Conservation (phyloP, 441 rosid genomes). For the Pelargonium citronellum region DNA sequence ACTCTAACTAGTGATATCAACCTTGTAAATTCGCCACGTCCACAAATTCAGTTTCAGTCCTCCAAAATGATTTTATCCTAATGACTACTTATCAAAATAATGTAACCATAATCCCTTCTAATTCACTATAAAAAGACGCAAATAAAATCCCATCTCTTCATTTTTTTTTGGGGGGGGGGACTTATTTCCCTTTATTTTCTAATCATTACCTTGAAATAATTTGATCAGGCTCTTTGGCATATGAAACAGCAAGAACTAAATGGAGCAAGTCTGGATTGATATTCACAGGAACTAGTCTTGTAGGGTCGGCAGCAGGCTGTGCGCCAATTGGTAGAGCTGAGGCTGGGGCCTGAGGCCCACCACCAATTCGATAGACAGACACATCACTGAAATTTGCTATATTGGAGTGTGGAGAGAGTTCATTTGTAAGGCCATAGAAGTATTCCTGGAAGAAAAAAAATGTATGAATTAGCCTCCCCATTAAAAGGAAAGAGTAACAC, state of each 20-base stretch:
- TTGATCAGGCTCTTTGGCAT: slow-evolving; percentile 67
- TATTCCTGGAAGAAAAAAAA: slow-evolving; percentile 50
- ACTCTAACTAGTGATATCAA: too few relatives aligned
- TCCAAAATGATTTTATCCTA: too few relatives aligned
- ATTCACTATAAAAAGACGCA: neutral
- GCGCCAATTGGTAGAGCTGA: slow-evolving; percentile 80
- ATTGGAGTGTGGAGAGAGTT: slow-evolving; percentile 66
- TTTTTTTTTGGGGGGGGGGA: neutral
- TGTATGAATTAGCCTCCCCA: neutral
- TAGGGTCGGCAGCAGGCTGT: slow-evolving; percentile 56
- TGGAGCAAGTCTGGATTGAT: slow-evolving; percentile 58
- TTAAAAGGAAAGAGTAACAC: neutral
- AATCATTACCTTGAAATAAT: slow-evolving; percentile 57
- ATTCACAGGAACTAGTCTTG: slow-evolving; percentile 54
- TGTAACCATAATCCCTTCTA: too few relatives aligned
- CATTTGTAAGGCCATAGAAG: slow-evolving; percentile 69
- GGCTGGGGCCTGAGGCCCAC: slow-evolving; percentile 79
- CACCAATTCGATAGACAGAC: slow-evolving; percentile 68
- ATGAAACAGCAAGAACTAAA: slow-evolving; percentile 75
- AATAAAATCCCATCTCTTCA: neutral
- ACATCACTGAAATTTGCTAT: slow-evolving; percentile 57
- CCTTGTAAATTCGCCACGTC: too few relatives aligned
- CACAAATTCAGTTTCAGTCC: too few relatives aligned
- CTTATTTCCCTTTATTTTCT: neutral
- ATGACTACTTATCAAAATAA: too few relatives aligned